Conservation (phyloP, 257 asterid species). For the Mentha longifolia region DNA sequence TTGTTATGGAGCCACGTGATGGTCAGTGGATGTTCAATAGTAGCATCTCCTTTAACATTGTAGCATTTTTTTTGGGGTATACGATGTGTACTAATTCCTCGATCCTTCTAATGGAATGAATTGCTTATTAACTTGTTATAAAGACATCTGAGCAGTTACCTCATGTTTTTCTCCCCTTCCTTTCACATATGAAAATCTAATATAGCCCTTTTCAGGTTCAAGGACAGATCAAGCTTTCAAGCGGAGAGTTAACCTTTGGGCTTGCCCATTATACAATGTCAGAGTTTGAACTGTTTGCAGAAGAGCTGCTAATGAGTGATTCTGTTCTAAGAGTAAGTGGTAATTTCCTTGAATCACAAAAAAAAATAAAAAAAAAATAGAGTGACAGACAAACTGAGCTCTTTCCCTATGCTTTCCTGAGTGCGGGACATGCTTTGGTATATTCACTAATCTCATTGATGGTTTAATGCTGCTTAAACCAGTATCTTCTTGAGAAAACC, state of each 20-base stretch:
- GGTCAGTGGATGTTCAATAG: constrained; percentile 47
- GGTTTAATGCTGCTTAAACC: constrained; percentile 16
- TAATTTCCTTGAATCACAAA: constrained; percentile 16
- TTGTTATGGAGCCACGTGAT: constrained; percentile 98
- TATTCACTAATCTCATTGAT: constrained; percentile 5
- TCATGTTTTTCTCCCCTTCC: not conserved
- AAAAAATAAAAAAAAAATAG: constrained; percentile 25
- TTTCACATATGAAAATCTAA: constrained; percentile 27
- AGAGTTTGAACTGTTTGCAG: constrained; percentile 94
- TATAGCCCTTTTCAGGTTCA: constrained; percentile 66
- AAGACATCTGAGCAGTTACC: constrained; percentile 4
- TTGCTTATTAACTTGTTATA: constrained; percentile 9
- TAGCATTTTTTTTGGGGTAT: constrained; percentile 8
- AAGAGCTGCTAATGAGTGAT: constrained; percentile 97
- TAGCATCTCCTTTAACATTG: constrained; percentile 1
- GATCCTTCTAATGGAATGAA: constrained; percentile 17
- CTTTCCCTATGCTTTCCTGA: constrained; percentile 3
- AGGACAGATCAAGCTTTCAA: constrained; percentile 90
- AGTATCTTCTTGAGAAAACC: constrained; percentile 26
- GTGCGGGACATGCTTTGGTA: constrained; percentile 3
- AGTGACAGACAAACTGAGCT: constrained; percentile 2
- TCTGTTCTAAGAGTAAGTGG: constrained; percentile 75
- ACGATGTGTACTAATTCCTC: not conserved
- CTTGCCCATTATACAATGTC: constrained; percentile 87
- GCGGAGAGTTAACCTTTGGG: constrained; percentile 83